These are phyloP conservation scores for Coprinopsis marcescibilis DNA, from an alignment of 768 basidiomycete genomes.

Conservation along the genomic window DNA sequence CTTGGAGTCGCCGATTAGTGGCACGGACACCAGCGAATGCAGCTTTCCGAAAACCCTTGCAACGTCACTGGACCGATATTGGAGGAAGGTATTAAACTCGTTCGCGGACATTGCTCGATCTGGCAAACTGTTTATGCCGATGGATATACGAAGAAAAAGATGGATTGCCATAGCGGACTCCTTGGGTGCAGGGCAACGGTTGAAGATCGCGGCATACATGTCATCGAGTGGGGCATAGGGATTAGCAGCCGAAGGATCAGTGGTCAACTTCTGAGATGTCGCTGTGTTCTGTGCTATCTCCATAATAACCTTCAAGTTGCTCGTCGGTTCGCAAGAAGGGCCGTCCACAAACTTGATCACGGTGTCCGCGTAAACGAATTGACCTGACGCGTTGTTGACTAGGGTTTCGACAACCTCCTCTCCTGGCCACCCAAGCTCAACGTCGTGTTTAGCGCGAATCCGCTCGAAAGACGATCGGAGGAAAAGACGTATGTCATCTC, in stretches of 20 bases:
- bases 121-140: too few species aligned
- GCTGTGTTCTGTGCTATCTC: neutral
- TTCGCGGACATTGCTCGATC: too few species aligned
- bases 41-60: too few species aligned
- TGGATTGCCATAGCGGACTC: too few species aligned
- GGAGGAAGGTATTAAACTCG: too few species aligned
- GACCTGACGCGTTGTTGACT: neutral
- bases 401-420: conserved; percentile 7
- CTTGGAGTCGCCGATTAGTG: neutral
- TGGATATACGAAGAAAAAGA: too few species aligned
- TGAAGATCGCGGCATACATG: too few species aligned
- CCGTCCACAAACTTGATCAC: conserved; percentile 5
- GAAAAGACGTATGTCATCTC: neutral
- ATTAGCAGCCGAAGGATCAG: too few species aligned
- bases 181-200: too few species aligned
- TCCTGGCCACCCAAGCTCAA: neutral
- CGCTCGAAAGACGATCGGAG: neutral
- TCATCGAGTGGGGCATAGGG: too few species aligned
- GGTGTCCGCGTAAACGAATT: conserved; percentile 7
- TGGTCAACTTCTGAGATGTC: too few species aligned
- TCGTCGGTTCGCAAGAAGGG: neutral
- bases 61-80: too few species aligned
- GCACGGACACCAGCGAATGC: conserved; percentile 2
- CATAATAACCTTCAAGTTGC: neutral
- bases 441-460: neutral